These are phyloP conservation scores for Wickerhamomyces strasburgensis DNA, from an alignment of 805 yeast species.

Conservation along the genomic window DNA sequence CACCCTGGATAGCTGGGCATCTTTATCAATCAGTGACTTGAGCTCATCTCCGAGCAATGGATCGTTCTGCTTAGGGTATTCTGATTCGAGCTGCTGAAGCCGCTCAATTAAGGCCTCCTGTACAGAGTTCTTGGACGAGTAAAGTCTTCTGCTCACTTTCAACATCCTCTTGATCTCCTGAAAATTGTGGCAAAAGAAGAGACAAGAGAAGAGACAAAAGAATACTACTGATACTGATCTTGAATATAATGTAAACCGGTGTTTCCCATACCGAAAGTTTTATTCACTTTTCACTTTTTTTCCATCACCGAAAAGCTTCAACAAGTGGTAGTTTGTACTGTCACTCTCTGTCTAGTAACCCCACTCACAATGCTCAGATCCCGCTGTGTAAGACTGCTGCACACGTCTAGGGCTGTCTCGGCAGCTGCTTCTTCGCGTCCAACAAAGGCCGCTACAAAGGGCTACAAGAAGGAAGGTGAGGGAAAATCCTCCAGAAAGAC, in stretches of 20 bases:
- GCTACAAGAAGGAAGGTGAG: slow-evolving; percentile 14
- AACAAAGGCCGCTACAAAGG: slow-evolving; percentile 12
- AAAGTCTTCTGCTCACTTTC: neutral
- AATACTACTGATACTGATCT: no score
- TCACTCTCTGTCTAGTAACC: no score
- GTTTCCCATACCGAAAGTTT: neutral
- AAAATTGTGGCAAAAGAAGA: no score
- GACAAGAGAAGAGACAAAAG: no score
- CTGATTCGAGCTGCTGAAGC: slow-evolving; percentile 23
- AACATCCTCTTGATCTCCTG: no score
- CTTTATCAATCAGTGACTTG: slow-evolving; percentile 23
- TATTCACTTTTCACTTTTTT: no score
- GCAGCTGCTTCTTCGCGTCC: slow-evolving; percentile 4
- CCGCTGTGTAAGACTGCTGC: slow-evolving; percentile 1
- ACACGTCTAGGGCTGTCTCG: neutral
- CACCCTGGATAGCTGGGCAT: slow-evolving; percentile 22
- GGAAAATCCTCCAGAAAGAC: slow-evolving; percentile 13
- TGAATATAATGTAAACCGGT: no score
- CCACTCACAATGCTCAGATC: neutral
- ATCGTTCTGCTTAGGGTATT: slow-evolving; percentile 20
- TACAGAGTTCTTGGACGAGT: slow-evolving; percentile 3
- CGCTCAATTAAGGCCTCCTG: slow-evolving; percentile 24
- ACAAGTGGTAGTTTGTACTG: no score
- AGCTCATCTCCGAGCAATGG: slow-evolving; percentile 21
- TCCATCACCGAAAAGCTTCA: no score